Percentiles rank a stretch among this genome's conserved stretches.
Conservation (phyloP, 2,329 filamentous ascomycete species). For the Ascocoryne sarcoides region DNA sequence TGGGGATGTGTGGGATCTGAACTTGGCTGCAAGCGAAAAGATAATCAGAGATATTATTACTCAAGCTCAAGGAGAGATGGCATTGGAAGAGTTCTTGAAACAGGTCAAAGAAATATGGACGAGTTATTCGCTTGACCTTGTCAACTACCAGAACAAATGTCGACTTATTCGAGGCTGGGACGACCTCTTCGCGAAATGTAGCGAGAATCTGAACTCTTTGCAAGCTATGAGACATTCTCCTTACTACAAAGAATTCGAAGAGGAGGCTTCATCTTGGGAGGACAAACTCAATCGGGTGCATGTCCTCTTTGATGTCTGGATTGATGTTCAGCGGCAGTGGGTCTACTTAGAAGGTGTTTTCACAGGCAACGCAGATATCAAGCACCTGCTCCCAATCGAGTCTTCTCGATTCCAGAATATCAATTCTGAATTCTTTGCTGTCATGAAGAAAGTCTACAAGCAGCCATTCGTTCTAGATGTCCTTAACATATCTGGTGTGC, state of each 20-base stretch:
- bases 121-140: slow-evolving; percentile 85
- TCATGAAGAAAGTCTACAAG: slow-evolving; percentile 99
- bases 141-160: slow-evolving; percentile 97
- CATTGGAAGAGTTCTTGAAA: slow-evolving; percentile 91
- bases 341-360: slow-evolving; percentile 99
- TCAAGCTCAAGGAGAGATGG: slow-evolving; percentile 97
- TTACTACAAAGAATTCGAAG: slow-evolving; percentile 99
- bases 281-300: slow-evolving; percentile 97
- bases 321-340: slow-evolving; percentile 99
- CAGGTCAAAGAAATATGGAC: slow-evolving; percentile 96
- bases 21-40: slow-evolving; percentile 76
- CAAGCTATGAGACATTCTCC: slow-evolving; percentile 99
- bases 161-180: slow-evolving; percentile 97
- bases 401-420: slow-evolving; percentile 98
- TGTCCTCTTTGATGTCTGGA: slow-evolving; percentile 98
- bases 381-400: slow-evolving; percentile 91
- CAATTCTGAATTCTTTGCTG: slow-evolving; percentile 96
- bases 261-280: slow-evolving; percentile 93
- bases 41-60: slow-evolving; percentile 89
- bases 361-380: slow-evolving; percentile 97
- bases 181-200: slow-evolving; percentile 95
- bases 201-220: slow-evolving; percentile 92
- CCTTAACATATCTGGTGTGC: slow-evolving; percentile 87
- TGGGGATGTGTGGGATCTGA: slow-evolving; percentile 98
- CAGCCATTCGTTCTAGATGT: slow-evolving; percentile 94